Evolutionary conservation across 163 green algal genomes (phyloP), one percentile per base, ranked within the genome.

Genomic region (Scenedesmus sp.): DNA sequence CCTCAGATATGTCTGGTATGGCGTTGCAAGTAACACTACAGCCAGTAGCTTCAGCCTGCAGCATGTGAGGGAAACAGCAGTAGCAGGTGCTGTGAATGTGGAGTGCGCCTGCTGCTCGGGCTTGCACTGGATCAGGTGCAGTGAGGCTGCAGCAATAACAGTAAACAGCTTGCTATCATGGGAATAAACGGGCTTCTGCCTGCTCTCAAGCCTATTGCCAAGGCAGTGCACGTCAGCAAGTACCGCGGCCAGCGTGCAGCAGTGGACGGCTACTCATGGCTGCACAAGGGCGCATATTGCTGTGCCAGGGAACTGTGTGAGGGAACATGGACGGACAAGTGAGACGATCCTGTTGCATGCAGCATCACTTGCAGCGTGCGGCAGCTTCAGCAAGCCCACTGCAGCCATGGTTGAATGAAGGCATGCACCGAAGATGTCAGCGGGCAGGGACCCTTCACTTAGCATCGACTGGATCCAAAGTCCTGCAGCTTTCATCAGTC

Each of bases 241-340:
- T 99, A 98, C 88, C 59, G 35, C 0, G 98, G 98, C 0, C 87
- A 97, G 42, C 95, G 92, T 15, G 97, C 96, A 0, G 98, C 98
- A 7, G 94, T 99, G 2, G 98, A 99, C 90, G 97, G 96, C 7
- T 99, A 99, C 93, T 96, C 93, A 46, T 99, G 98, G 97, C 94
- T 99, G 46, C 98, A 99, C 93, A 97, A 97, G 81, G 97, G 96
- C 3, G 96, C 97, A 0, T 99, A 99, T 88, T 94, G 90, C 78
- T 99, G 98, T 94, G 94, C 94, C 53, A 81, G 94, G 42, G 98
- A 99, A 93, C 94, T 99, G 6, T 97, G 96, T 79, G 95, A 98
- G 90, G 96, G 96, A 33, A 91, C 91, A 1, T 95, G 90, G 56
- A 97, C 96, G 0, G 95, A 97, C 85, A 97, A 94, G 97, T 97